Conservation (phyloP, 2,329 filamentous ascomycete species). For the Cordyceps farinosa region DNA sequence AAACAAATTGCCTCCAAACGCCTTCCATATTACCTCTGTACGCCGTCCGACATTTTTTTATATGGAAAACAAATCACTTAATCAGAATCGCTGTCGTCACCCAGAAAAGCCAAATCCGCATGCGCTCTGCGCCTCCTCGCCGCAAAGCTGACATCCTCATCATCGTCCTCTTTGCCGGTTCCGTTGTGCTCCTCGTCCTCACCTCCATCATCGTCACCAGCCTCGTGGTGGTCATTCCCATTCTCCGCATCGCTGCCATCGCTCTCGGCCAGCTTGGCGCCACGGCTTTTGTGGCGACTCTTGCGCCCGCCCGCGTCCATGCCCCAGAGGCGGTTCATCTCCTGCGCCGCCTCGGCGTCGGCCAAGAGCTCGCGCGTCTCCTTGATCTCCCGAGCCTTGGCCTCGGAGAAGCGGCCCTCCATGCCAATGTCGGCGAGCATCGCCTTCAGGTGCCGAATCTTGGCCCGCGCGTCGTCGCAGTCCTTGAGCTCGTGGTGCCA, state of each 20-base stretch:
- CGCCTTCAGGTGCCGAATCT: slow-evolving; percentile 74
- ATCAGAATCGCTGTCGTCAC: slow-evolving; percentile 65
- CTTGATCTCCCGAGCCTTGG: slow-evolving; percentile 82
- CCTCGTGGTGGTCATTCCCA: slow-evolving; percentile 27
- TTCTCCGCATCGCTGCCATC: slow-evolving; percentile 30
- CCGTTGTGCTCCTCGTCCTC: slow-evolving; percentile 26
- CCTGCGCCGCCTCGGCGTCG: slow-evolving; percentile 79
- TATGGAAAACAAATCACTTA: slow-evolving; percentile 22
- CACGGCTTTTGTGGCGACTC: slow-evolving; percentile 37
- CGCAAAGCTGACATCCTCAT: slow-evolving; percentile 35
- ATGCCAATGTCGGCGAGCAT: slow-evolving; percentile 83
- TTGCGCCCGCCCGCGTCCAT: slow-evolving; percentile 38
- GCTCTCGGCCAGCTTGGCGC: slow-evolving; percentile 27
- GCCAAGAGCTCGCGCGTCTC: slow-evolving; percentile 79
- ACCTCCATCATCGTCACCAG: slow-evolving; percentile 28
- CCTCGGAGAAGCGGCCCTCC: slow-evolving; percentile 80
- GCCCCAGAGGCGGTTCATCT: slow-evolving; percentile 80
- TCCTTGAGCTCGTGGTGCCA: slow-evolving; percentile 83
- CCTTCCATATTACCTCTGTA: slow-evolving; percentile 3
- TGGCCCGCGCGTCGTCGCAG: slow-evolving; percentile 69
- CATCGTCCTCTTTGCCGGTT: slow-evolving; percentile 28
- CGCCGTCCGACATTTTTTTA: neutral
- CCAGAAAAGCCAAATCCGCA: slow-evolving; percentile 62
- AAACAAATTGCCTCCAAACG: slow-evolving; percentile 6
- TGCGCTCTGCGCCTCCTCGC: slow-evolving; percentile 46